Conservation (phyloP, 768 basidiomycete genomes). For the Lentinula sp. region DNA sequence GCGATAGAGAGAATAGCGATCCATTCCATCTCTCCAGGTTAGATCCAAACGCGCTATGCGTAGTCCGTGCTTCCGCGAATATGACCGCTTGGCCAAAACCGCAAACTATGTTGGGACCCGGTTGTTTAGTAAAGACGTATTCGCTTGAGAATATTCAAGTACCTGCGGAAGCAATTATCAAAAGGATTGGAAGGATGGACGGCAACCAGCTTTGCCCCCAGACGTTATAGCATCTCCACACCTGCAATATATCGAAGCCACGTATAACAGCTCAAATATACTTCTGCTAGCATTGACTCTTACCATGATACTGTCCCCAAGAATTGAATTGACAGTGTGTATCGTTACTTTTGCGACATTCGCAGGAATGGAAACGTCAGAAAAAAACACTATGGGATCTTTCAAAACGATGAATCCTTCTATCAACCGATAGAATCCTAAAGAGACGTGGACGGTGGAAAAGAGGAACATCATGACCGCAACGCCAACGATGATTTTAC, state of each 20-base stretch:
- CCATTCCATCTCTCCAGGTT: conserved; percentile 26
- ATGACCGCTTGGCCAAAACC: conserved; percentile 24
- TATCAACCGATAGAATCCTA: conserved; percentile 28
- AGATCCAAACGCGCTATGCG: conserved; percentile 26
- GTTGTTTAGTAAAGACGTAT: neutral
- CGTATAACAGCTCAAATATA: neutral
- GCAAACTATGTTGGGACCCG: conserved; percentile 13
- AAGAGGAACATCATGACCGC: conserved; percentile 24
- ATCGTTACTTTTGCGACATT: conserved; percentile 29
- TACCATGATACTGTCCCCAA: conserved; percentile 24
- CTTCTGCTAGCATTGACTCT: neutral
- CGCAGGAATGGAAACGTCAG: conserved; percentile 26
- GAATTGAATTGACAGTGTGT: conserved; percentile 24
- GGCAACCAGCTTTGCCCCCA: conserved; percentile 25
- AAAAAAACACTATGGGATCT: conserved; percentile 24
- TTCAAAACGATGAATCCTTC: conserved; percentile 25
- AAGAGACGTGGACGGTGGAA: conserved; percentile 26
- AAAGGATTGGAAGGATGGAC: conserved; percentile 20
- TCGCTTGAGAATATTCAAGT: neutral
- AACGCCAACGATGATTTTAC: conserved; percentile 17
- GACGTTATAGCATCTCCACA: conserved; percentile 24
- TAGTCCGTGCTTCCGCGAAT: conserved; percentile 19
- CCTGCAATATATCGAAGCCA: neutral
- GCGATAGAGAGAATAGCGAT: conserved; percentile 26
- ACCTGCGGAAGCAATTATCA: conserved; percentile 24